phyloP scores from a whole-genome alignment of 768 basidiomycete species.

The Panus rudis region DNA sequence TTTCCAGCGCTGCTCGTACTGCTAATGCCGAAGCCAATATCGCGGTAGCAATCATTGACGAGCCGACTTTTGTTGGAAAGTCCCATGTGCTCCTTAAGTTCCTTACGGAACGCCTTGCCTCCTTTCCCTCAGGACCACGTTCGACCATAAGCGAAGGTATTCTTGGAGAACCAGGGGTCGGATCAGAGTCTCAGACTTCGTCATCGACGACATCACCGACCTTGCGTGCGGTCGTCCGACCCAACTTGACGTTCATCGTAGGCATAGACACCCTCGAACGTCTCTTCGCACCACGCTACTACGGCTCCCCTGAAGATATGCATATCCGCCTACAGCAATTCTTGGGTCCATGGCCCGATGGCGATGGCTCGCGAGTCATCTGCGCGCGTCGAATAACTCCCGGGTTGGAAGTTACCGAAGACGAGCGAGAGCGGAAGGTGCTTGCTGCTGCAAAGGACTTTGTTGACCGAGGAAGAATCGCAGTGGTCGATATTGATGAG shows the following conservation, averaged over 20 bases:
- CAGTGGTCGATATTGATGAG: constrained; percentile 55
- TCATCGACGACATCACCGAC: constrained; percentile 8
- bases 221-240: constrained; percentile 7
- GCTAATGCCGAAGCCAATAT: constrained; percentile 35
- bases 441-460: constrained; percentile 39
- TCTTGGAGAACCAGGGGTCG: no score
- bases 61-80: constrained; percentile 87
- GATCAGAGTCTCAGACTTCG: background rate
- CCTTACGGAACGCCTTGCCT: constrained; percentile 33
- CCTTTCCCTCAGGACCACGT: constrained; percentile 7
- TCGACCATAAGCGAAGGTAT: background rate
- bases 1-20: background rate
- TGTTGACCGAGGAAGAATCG: constrained; percentile 42
- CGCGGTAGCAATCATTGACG: constrained; percentile 77
- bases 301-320: constrained; percentile 51
- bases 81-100: constrained; percentile 49
- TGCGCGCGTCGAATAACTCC: constrained; percentile 51
- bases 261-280: constrained; percentile 85
- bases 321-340: constrained; percentile 44
- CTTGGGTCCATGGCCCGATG: constrained; percentile 38
- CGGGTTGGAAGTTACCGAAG: constrained; percentile 10
- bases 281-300: constrained; percentile 71
- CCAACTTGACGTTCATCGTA: constrained; percentile 62
- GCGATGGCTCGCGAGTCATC: constrained; percentile 55
- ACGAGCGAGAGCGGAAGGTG: constrained; percentile 21